Evolutionary conservation across 805 yeast species (phyloP).

Genomic region (Candida sphagnicola): DNA sequence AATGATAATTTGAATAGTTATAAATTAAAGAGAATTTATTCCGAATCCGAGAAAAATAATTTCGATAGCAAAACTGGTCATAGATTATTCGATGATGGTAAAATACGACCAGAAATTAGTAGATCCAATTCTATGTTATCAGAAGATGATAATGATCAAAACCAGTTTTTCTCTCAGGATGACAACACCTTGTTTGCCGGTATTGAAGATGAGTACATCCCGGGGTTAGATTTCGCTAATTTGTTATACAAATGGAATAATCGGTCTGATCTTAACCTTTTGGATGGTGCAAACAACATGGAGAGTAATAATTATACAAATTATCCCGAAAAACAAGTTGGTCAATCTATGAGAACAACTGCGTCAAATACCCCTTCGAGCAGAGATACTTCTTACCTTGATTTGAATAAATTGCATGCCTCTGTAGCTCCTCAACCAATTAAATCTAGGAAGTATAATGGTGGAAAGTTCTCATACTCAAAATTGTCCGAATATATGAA

Average conservation of each 20-base stretch:
- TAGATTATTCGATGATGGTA: constrained; percentile 50
- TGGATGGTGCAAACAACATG: constrained; percentile 3
- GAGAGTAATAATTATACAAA: constrained; percentile 1
- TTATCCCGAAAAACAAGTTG: background rate
- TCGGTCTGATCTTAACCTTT: constrained; percentile 13
- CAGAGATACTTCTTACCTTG: constrained; percentile 35
- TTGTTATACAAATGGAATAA: constrained; percentile 46
- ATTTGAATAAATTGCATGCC: constrained; percentile 39
- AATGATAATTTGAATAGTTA: constrained; percentile 9
- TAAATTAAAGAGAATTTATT: constrained; percentile 51
- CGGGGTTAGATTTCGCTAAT: constrained; percentile 59
- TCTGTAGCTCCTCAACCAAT: constrained; percentile 43
- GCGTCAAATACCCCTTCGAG: constrained; percentile 22
- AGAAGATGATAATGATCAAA: constrained; percentile 1
- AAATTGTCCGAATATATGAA: constrained; percentile 22
- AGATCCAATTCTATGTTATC: constrained; percentile 7
- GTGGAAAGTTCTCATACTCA: constrained; percentile 13
- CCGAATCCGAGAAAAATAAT: constrained; percentile 62
- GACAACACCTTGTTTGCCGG: constrained; percentile 27
- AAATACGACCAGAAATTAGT: constrained; percentile 39
- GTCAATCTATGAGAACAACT: background rate
- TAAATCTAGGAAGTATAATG: constrained; percentile 7
- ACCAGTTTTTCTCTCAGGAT: background rate
- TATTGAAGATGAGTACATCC: constrained; percentile 73
- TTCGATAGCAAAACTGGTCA: constrained; percentile 55